Base-by-base conservation (phyloP, 148 eudicot genomes). In the Fallopia convolvulus region DNA sequence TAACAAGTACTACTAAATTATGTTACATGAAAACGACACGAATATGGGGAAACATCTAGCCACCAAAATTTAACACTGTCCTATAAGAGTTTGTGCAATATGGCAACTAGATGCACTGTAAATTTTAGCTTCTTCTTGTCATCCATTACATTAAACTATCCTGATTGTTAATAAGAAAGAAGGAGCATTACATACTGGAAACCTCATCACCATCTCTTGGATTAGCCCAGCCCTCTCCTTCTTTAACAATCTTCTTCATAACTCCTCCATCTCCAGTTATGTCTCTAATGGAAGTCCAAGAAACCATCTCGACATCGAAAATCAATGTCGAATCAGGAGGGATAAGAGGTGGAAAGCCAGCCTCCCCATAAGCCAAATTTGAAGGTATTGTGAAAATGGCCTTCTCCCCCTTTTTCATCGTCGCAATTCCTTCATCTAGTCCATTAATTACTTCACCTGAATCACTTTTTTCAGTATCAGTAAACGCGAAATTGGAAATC, bases 361-460 rank as follows among this genome's bases (percentile, higher is more conserved):
- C 79, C 72, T 86, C 87, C 30, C 90, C 90, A 42, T 89, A 89
- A 9, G 86, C 93, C 70, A 88, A 75, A 6, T 82, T 81, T 13
- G 90, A 84, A 8, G 90, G 93, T 15, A 89, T 68, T 13, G 85
- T 88, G 76, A 89, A 83, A 75, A 87, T 65, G 47, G 89, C 89
- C 58, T 79, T 87, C 78, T 89, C 92, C 75, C 92, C 87, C 68
- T 84, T 87, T 82, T 89, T 89, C 93, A 89, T 89, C 2, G 89
- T 86, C 73, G 81, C 81, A 70, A 87, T 83, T 20, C 89, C 90
- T 60, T 86, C 85, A 78, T 90, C 93, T 83, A 83, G 82, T 30
- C 93, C 93, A 74, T 77, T 73, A 32, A 90, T 90, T 5, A 88
- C 93, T 80, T 86, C 86, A 78, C 85, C 91, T 90, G 80, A 46